phyloP scores from a whole-genome alignment of 352 stramenopile species.

The Phytopythium ostracodes region DNA sequence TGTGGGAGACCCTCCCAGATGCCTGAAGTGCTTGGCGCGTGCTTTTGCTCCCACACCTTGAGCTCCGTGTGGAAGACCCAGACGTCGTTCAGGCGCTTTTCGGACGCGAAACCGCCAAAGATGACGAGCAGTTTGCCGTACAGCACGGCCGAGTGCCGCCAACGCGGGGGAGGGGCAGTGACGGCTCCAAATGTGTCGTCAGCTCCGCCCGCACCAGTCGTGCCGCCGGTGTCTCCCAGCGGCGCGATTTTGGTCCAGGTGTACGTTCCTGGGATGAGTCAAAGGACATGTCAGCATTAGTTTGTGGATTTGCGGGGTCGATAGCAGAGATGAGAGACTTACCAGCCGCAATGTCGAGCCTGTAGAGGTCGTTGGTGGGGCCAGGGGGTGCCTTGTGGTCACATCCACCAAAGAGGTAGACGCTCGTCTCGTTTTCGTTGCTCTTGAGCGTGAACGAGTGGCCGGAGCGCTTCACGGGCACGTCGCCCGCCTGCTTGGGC shows the following conservation, averaged over 20 bases:
- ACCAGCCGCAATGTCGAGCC: slow-evolving; percentile 89
- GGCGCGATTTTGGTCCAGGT: slow-evolving; percentile 58
- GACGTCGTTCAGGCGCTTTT: slow-evolving; percentile 94
- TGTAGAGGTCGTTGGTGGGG: slow-evolving; percentile 93
- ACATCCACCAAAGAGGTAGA: slow-evolving; percentile 89
- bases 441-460: slow-evolving; percentile 93
- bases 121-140: slow-evolving; percentile 88
- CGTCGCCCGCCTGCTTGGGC: slow-evolving; percentile 89
- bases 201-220: background rate
- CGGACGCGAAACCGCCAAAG: slow-evolving; percentile 93
- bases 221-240: background rate
- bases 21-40: slow-evolving; percentile 39
- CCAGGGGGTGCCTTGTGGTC: slow-evolving; percentile 89
- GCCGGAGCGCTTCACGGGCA: slow-evolving; percentile 92
- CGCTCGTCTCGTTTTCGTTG: slow-evolving; percentile 52
- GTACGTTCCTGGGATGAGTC: slow-evolving; percentile 30
- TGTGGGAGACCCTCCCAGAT: slow-evolving; percentile 90
- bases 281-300: background rate
- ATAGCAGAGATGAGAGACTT: background rate
- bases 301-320: background rate
- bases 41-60: slow-evolving; percentile 92
- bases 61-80: slow-evolving; percentile 95
- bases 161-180: slow-evolving; percentile 54
- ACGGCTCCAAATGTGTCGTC: slow-evolving; percentile 15
- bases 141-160: slow-evolving; percentile 81